Evolutionary conservation across 2,329 filamentous ascomycete species (phyloP).

Genomic region (Albifimbria verrucaria): DNA sequence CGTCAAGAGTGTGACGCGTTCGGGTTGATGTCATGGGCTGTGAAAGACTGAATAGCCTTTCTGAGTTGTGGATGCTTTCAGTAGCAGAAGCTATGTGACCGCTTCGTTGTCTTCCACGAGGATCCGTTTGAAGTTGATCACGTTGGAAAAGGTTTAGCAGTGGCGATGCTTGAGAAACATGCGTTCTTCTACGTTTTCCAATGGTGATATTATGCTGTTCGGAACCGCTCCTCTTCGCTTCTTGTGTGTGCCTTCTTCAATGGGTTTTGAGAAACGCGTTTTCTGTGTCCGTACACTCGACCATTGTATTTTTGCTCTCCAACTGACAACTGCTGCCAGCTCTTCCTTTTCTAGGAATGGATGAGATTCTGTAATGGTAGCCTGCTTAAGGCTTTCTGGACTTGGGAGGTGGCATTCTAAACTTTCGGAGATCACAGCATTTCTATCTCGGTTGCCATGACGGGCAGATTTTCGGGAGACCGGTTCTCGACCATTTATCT

Average conservation of each 20-base stretch:
- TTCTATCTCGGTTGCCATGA: too few species aligned
- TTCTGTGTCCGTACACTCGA: constrained; percentile 9
- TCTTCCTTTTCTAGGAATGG: constrained; percentile 28
- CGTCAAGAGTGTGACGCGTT: too few species aligned
- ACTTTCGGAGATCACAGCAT: constrained; percentile 8
- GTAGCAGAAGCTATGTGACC: too few species aligned
- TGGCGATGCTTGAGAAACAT: too few species aligned
- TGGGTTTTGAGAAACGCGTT: constrained; percentile 16
- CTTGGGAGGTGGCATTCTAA: constrained; percentile 40
- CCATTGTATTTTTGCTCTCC: constrained; percentile 23
- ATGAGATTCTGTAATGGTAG: constrained; percentile 20
- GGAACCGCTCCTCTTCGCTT: constrained; percentile 22
- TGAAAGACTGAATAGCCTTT: too few species aligned
- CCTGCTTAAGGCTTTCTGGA: constrained; percentile 36
- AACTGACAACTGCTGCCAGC: constrained; percentile 26
- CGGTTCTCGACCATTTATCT: constrained; percentile 9
- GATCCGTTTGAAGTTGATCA: too few species aligned
- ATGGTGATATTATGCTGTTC: constrained; percentile 32
- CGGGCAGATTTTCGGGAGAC: too few species aligned
- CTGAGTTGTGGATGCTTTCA: too few species aligned
- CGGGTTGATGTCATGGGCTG: too few species aligned
- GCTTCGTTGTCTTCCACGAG: too few species aligned
- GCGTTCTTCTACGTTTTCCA: constrained; percentile 14
- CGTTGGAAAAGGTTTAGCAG: too few species aligned
- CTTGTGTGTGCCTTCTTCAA: constrained; percentile 12